Base-by-base conservation (phyloP, 2,329 filamentous ascomycete species). In the Talaromyces verruculosus region DNA sequence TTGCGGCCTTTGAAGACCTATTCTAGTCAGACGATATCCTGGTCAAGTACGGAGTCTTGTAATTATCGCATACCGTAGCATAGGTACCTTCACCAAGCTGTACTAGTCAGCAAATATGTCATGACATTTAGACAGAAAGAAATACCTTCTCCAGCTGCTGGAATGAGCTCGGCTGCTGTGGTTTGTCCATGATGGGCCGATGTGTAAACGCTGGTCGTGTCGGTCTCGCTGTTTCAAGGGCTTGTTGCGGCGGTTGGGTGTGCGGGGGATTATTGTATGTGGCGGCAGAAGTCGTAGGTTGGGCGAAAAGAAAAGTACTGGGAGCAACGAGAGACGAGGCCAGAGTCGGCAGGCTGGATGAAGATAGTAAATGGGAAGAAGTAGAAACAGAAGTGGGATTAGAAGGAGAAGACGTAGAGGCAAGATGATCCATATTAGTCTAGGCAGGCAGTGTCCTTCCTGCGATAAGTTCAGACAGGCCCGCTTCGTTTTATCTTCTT, bases 1-100 rank as follows among this genome's bases (percentile, higher is more conserved):
- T 99, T 99, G 71, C 94, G 91, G 68, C 95, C 95, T 84, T 99
- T 97, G 87, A 98, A 99, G 53, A 99, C 93, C 93, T 97, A 43
- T 39, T 13, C 30, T 28, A 37, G 53, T 39, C 13, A 55, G 19
- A 19, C 15, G 17, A 37, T 10, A 17, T 13, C n/a, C 6, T 13
- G 30, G 11, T 30, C 28, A n/a, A 17, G n/a, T 11, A 33, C 2
- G 30, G 13, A 8, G 13, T 5, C 25, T 7, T 30, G 5, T 2
- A 17, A 28, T 22, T 47, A 8, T 25, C n/a, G 81, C 88, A 75
- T 84, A 97, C 95, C 39, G 95, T 99, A 39, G 95, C 95, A 87
- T 99, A 99, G 37, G 95, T 99, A 68, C 95, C 95, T 84, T 99
- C 95, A 75, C 95, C 95, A 71, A 99, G 87, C 90, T 83, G 55